These are phyloP conservation scores for Colletotrichum acutatum DNA, from an alignment of 2,329 filamentous ascomycete genomes.

Conservation along the genomic window DNA sequence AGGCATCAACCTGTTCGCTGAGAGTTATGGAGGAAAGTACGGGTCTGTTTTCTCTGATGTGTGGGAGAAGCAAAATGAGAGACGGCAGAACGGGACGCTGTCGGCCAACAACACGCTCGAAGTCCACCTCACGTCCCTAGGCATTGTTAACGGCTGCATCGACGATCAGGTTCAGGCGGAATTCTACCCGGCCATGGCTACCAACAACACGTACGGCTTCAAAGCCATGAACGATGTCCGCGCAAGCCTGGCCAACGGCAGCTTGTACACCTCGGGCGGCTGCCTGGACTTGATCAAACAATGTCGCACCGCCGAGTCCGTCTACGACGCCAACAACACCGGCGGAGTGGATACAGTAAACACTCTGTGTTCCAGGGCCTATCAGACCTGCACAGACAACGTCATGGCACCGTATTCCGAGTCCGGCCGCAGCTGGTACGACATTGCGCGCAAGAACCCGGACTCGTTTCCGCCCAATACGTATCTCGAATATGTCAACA, in stretches of 20 bases:
- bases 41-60: conserved; percentile 71
- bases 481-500: conserved; percentile 74
- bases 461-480: conserved; percentile 73
- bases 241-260: conserved; percentile 31
- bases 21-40: conserved; percentile 78
- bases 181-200: conserved; percentile 66
- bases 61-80: conserved; percentile 71
- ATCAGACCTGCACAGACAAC: conserved; percentile 58
- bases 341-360: conserved; percentile 28
- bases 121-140: conserved; percentile 70
- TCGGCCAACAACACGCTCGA: conserved; percentile 63
- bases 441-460: conserved; percentile 64
- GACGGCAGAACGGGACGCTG: conserved; percentile 60
- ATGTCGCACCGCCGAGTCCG: conserved; percentile 32
- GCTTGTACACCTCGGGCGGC: conserved; percentile 28
- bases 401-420: conserved; percentile 68
- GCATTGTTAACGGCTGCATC: conserved; percentile 78
- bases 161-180: conserved; percentile 72
- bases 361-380: conserved; percentile 24
- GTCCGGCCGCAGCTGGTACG: conserved; percentile 68
- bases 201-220: conserved; percentile 72
- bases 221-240: conserved; percentile 54
- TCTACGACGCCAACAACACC: conserved; percentile 32
- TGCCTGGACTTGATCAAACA: conserved; percentile 33
- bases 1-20: conserved; percentile 73